Percentiles rank a stretch among this genome's conserved stretches.
phyloP scores from a whole-genome alignment of 116 monocot genomes.

The Iris pallida region DNA sequence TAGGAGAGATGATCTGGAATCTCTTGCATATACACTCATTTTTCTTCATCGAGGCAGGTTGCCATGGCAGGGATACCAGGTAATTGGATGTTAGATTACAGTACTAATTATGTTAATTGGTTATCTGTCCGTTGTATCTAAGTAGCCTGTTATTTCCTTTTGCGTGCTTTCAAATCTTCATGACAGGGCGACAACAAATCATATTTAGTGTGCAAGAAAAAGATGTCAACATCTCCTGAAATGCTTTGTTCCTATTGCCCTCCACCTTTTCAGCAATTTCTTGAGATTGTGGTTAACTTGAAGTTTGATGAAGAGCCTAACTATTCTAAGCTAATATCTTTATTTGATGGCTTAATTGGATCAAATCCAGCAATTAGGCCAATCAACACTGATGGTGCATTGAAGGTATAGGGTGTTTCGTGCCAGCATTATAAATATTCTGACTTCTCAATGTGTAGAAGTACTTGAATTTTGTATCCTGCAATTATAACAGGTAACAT shows the following conservation, averaged over 20 bases:
- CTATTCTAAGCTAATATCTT: slow-evolving; percentile 69
- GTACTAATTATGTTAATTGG: neutral
- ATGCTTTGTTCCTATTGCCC: slow-evolving; percentile 74
- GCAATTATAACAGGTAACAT: slow-evolving; percentile 15
- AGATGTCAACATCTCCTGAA: slow-evolving; percentile 93
- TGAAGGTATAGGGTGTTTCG: slow-evolving; percentile 37
- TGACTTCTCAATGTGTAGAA: neutral
- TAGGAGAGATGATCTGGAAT: slow-evolving; percentile 93
- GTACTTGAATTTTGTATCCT: neutral
- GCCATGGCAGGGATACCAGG: slow-evolving; percentile 98
- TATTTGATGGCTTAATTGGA: slow-evolving; percentile 77
- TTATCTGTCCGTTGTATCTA: neutral
- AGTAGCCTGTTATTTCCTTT: neutral
- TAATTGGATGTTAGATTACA: slow-evolving; percentile 8
- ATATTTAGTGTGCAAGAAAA: slow-evolving; percentile 90
- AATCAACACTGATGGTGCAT: slow-evolving; percentile 83
- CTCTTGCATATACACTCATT: slow-evolving; percentile 87
- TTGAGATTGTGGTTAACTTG: slow-evolving; percentile 75
- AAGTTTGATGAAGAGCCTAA: slow-evolving; percentile 95
- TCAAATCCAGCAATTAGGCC: slow-evolving; percentile 65
- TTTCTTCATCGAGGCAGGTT: slow-evolving; percentile 77
- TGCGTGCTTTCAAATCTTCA: slow-evolving; percentile 2
- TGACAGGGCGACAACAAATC: slow-evolving; percentile 83
- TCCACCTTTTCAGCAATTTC: slow-evolving; percentile 74
- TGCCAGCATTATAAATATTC: neutral